Evolutionary conservation across 257 asterid species (phyloP), one percentile per base, ranked within the genome.

Genomic region (Nicotiana sylvestris): DNA sequence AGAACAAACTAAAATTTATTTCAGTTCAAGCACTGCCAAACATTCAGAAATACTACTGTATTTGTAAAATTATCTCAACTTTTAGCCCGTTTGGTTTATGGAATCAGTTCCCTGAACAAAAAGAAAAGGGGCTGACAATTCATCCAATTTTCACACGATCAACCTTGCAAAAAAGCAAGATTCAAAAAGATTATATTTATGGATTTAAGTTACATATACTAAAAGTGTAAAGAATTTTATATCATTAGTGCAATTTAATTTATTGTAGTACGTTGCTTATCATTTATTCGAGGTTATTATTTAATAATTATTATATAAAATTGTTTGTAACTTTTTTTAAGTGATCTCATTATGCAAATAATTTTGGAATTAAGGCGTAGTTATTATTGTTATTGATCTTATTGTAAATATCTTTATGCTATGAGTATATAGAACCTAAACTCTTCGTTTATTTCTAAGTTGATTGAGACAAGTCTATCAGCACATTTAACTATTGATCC

Each of bases 21-120:
- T 49, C 8, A 25, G 27, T 74, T 49, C 8, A 74, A 37, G 58
- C 37, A 43, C 78, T 72, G 60, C 60, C 60, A 70, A 3, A 46
- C 53, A 27, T 72, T 74, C 62, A 49, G 16, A 74, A 74, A 49
- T 74, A 74, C 64, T 49, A 74, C 62, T 49, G 64, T 74, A 49
- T 74, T 49, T 74, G 27, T 74, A 74, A 74, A 74, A 64, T 27
- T 74, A 6, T 27, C 16, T 74, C 64, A 49, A 27, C 80, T 74
- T 74, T 74, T 74, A 74, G 5, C 64, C 64, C 62, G 27, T 49
- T 74, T 74, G 4, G 43, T 17, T 74, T 49, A 25, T 27, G 62
- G 80, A 74, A 74, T 74, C 18, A 74, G 62, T 74, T 74, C 80
- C 21, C 62, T 49, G 15, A 25, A 74, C 25, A 49, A 49, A 74